These are phyloP conservation scores for Tetrahymena borealis DNA, from an alignment of 73 alveolate species.

Conservation along the genomic window DNA sequence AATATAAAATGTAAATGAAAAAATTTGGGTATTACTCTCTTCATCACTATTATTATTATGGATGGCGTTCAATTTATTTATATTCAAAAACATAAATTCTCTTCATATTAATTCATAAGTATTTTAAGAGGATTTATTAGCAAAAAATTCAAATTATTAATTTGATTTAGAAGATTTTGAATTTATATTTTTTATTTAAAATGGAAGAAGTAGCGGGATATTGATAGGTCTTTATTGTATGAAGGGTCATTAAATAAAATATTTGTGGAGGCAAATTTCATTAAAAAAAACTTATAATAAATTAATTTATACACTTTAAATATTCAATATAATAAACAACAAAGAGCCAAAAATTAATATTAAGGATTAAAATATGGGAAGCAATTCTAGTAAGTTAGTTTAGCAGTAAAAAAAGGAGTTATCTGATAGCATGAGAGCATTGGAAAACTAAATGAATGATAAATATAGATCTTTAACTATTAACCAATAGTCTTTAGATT, in stretches of 20 bases:
- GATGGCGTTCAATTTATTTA: too few relatives aligned
- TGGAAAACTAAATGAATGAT: background rate
- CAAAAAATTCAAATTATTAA: too few relatives aligned
- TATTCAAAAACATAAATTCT: too few relatives aligned
- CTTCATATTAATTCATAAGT: too few relatives aligned
- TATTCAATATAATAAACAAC: background rate
- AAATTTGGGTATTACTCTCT: too few relatives aligned
- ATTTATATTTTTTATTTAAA: background rate
- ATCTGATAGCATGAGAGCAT: background rate
- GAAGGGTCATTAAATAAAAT: too few relatives aligned
- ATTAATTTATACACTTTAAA: background rate
- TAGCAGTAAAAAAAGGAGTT: background rate
- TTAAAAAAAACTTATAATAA: background rate
- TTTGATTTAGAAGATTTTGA: too few relatives aligned
- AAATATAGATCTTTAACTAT: background rate
- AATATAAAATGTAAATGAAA: too few relatives aligned
- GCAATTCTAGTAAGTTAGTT: background rate
- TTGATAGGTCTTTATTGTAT: too few relatives aligned
- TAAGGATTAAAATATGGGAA: background rate
- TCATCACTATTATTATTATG: too few relatives aligned
- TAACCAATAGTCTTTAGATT: background rate
- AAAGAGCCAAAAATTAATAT: background rate
- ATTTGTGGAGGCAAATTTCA: background rate
- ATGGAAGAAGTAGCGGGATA: too few relatives aligned
- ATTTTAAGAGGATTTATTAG: too few relatives aligned